Evolutionary conservation across 352 stramenopile genomes (phyloP).

Genomic region (Globisporangium nodosum): DNA sequence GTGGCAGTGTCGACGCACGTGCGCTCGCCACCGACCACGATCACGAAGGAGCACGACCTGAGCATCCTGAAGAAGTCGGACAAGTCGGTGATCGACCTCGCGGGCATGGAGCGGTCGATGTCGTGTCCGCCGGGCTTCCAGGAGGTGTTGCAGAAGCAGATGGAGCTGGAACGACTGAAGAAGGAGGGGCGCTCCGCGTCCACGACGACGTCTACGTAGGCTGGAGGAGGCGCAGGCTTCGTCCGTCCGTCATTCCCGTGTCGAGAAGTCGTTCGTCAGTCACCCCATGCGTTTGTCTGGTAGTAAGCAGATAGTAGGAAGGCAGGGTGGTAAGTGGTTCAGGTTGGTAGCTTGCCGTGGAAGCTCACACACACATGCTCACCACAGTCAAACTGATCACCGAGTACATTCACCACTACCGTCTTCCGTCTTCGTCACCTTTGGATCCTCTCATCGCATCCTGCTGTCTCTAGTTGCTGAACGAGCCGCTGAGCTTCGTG

Average conservation of each 20-base stretch:
- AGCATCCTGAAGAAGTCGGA: slow-evolving; percentile 73
- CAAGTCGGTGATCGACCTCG: slow-evolving; percentile 65
- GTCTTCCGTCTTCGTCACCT: no score
- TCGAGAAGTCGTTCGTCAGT: no score
- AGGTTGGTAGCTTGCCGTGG: no score
- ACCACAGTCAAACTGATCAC: no score
- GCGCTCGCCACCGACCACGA: slow-evolving; percentile 36
- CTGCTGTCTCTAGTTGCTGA: slow-evolving; percentile 1
- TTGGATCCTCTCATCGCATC: no score
- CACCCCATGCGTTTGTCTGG: no score
- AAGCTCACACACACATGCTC: no score
- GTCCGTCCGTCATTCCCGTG: no score
- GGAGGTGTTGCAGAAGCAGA: slow-evolving; percentile 34
- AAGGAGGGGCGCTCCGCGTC: slow-evolving; percentile 5
- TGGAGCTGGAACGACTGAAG: slow-evolving; percentile 13
- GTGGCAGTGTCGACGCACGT: slow-evolving; percentile 10
- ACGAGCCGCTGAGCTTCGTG: slow-evolving; percentile 29
- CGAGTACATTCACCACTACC: no score
- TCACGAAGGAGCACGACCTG: slow-evolving; percentile 75
- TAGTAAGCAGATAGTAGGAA: no score
- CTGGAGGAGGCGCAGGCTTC: no score
- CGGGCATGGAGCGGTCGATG: slow-evolving; percentile 67
- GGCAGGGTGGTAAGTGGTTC: no score
- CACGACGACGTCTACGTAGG: not conserved
- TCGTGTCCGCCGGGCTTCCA: slow-evolving; percentile 68